These are phyloP conservation scores for Verticillium klebahnii DNA, from an alignment of 2,329 filamentous ascomycete genomes.

Conservation along the genomic window DNA sequence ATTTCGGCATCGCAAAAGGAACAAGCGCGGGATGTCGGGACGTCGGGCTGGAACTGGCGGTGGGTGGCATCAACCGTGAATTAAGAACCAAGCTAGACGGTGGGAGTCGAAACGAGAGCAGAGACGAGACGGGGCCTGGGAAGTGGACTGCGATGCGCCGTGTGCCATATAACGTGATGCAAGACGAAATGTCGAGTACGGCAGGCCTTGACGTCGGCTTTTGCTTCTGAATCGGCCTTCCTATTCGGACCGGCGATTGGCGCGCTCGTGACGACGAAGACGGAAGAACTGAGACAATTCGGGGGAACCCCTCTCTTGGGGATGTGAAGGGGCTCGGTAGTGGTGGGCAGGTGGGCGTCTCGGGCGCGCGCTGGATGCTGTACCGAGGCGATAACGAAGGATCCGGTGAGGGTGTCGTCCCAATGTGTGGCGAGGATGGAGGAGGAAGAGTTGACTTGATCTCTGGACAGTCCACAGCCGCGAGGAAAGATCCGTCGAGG, in stretches of 20 bases:
- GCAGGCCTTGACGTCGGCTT: not conserved
- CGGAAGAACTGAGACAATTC: constrained; percentile 4
- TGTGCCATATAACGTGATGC: not conserved
- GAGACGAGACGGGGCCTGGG: not conserved
- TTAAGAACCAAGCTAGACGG: not conserved
- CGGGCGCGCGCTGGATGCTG: not conserved
- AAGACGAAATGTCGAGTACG: not conserved
- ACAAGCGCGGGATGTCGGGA: not conserved
- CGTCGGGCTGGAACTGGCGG: not conserved
- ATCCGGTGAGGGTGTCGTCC: not conserved
- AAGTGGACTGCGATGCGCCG: not conserved
- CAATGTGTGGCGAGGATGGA: not conserved
- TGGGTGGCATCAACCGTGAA: not conserved
- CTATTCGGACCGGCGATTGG: constrained; percentile 10
- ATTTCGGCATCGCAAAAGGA: not conserved
- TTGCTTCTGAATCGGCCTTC: constrained; percentile 10
- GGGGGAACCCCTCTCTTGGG: constrained; percentile 8
- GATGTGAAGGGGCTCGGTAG: constrained; percentile 4
- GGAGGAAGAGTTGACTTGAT: not conserved
- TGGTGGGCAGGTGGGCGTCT: not conserved
- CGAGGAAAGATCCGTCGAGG: too few relatives aligned
- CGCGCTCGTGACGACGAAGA: constrained; percentile 12
- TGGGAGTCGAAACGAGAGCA: too few relatives aligned
- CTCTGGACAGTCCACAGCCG: too few relatives aligned
- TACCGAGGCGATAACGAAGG: not conserved